These are phyloP conservation scores for Euphorbia schlechtendalii DNA, from an alignment of 441 rosid genomes.

Conservation along the genomic window DNA sequence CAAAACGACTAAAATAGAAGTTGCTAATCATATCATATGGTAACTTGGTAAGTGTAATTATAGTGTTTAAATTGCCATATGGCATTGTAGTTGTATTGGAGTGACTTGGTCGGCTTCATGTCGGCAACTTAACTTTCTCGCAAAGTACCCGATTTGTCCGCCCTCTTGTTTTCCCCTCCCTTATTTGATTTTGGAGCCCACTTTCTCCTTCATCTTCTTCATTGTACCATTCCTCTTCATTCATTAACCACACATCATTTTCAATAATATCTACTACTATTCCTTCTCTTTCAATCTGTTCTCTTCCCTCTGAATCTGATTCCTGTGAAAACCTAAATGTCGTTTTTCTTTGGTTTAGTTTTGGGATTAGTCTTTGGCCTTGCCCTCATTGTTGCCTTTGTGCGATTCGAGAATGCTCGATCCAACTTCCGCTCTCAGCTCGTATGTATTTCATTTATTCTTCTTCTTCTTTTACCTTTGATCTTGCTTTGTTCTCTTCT, in stretches of 20 bases:
- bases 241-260: not conserved
- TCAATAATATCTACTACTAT: not conserved
- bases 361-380: constrained; percentile 67
- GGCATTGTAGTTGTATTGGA: not conserved
- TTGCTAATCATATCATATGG: too few species aligned
- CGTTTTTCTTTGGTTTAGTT: constrained; percentile 64
- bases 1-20: too few species aligned
- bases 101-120: constrained; percentile 11
- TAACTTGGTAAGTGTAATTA: not conserved
- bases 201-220: not conserved
- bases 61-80: not conserved
- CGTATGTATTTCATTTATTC: constrained; percentile 31
- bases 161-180: too few species aligned
- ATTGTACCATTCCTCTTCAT: not conserved
- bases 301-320: not conserved
- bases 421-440: constrained; percentile 74
- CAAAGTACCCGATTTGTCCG: not conserved
- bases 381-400: constrained; percentile 61
- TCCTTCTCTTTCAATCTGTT: not conserved
- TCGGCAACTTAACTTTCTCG: constrained; percentile 13
- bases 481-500: not conserved
- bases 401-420: constrained; percentile 67
- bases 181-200: not conserved
- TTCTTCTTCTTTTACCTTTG: not conserved
- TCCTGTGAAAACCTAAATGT: constrained; percentile 12